Conservation (phyloP, 441 rosid genomes). For the Rhodomyrtus psidioides region DNA sequence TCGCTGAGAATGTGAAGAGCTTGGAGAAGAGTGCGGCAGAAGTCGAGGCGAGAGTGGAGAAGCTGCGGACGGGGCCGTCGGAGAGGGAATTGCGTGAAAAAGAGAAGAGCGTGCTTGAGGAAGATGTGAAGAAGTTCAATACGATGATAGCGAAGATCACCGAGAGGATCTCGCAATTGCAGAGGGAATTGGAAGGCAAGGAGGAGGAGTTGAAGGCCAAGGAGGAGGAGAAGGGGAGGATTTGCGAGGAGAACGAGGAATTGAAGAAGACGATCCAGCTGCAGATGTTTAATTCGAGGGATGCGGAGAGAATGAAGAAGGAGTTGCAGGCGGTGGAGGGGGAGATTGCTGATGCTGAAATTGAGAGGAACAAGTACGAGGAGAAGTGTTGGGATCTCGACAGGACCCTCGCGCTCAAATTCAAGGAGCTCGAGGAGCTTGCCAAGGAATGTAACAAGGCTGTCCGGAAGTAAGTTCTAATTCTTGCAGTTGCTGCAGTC, state of each 20-base stretch:
- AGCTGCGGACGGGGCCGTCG: slow-evolving; percentile 40
- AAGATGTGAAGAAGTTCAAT: slow-evolving; percentile 58
- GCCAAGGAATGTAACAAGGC: slow-evolving; percentile 76
- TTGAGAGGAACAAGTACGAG: slow-evolving; percentile 64
- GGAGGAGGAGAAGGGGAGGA: slow-evolving; percentile 48
- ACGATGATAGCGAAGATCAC: slow-evolving; percentile 38
- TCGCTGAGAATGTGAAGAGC: slow-evolving; percentile 23
- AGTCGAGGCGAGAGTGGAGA: slow-evolving; percentile 38
- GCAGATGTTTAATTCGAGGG: slow-evolving; percentile 70
- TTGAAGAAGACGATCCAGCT: slow-evolving; percentile 59
- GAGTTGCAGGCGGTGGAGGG: slow-evolving; percentile 83
- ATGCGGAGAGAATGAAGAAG: slow-evolving; percentile 92
- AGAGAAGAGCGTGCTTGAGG: slow-evolving; percentile 48
- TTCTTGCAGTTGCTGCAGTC: not conserved
- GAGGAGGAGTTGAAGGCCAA: slow-evolving; percentile 41
- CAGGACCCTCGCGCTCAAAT: slow-evolving; percentile 29
- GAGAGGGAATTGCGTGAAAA: slow-evolving; percentile 50
- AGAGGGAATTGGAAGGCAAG: slow-evolving; percentile 53
- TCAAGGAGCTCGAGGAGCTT: slow-evolving; percentile 62
- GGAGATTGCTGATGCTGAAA: slow-evolving; percentile 61
- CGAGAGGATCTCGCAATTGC: slow-evolving; percentile 26
- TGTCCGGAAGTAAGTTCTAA: slow-evolving; percentile 39
- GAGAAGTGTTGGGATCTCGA: slow-evolving; percentile 81
- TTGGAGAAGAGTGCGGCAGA: slow-evolving; percentile 27
- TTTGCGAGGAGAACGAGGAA: slow-evolving; percentile 61